Evolutionary conservation across 176 grass and related monocot genomes (phyloP).

Genomic region (Triticum dicoccoides): DNA sequence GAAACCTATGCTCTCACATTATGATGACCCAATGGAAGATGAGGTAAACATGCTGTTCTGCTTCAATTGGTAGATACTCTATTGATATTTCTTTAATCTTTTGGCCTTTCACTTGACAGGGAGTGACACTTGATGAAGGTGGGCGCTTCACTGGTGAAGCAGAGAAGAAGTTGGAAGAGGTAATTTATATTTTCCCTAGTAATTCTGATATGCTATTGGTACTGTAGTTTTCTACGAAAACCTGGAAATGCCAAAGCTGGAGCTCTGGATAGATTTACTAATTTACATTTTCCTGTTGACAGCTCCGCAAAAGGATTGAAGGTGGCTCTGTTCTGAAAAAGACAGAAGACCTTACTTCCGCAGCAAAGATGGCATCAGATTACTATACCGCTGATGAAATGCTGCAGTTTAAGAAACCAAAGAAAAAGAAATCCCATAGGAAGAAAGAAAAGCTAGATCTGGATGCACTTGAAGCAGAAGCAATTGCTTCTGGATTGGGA

Average conservation of each 20-base stretch:
- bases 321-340: constrained; percentile 47
- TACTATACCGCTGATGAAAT: constrained; percentile 88
- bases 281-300: constrained; percentile 40
- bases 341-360: constrained; percentile 62
- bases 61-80: constrained; percentile 15
- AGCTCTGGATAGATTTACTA: not conserved
- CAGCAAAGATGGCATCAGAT: constrained; percentile 60
- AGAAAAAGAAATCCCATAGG: constrained; percentile 97
- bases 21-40: constrained; percentile 76
- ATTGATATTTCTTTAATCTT: constrained; percentile 11
- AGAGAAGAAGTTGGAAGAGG: constrained; percentile 87
- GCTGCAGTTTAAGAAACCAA: constrained; percentile 95
- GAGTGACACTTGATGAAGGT: constrained; percentile 76
- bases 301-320: constrained; percentile 87
- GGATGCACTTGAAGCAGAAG: constrained; percentile 88
- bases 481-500: constrained; percentile 74
- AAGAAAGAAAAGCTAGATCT: constrained; percentile 94
- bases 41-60: constrained; percentile 49
- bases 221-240: not conserved
- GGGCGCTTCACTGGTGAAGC: constrained; percentile 74
- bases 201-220: not conserved
- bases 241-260: not conserved
- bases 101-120: constrained; percentile 44
- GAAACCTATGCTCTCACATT: constrained; percentile 79
- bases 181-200: constrained; percentile 7